Evolutionary conservation across 1,139 yeast genomes (phyloP).

Genomic region (Taiozyma sp.): DNA sequence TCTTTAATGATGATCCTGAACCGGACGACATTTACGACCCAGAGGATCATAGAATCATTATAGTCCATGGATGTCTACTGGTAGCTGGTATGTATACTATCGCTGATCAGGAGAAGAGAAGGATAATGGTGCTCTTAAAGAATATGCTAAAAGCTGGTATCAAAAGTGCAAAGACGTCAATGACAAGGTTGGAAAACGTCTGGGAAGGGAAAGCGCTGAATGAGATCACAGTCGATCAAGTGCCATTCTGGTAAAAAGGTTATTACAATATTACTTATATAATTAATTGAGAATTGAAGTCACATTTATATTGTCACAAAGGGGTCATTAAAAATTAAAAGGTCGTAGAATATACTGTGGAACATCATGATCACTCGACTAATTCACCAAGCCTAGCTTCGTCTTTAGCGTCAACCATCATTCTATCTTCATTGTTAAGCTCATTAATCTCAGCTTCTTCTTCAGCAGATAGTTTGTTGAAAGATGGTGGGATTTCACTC

Average conservation of each 20-base stretch:
- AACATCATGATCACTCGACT: constrained; percentile 5
- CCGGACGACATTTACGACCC: constrained; percentile 4
- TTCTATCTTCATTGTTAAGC: constrained; percentile 17
- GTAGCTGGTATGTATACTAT: constrained; percentile 31
- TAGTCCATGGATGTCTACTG: constrained; percentile 36
- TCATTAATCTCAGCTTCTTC: constrained; percentile 22
- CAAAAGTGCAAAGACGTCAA: not conserved
- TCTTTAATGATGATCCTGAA: constrained; percentile 17
- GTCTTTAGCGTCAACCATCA: constrained; percentile 24
- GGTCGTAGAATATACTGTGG: not conserved
- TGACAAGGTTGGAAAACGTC: not conserved
- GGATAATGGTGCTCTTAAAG: not conserved
- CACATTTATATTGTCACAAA: not conserved
- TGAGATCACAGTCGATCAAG: not conserved
- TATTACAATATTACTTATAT: not conserved
- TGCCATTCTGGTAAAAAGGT: not conserved
- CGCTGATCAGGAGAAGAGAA: constrained; percentile 24
- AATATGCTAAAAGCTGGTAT: not conserved
- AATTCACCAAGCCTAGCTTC: constrained; percentile 25
- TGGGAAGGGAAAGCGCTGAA: not conserved
- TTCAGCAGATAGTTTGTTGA: constrained; percentile 17
- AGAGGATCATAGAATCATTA: constrained; percentile 29
- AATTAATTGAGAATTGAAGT: not conserved
- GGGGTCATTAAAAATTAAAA: not conserved
- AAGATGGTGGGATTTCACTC: constrained; percentile 42